Percentiles rank a stretch among this genome's conserved stretches.
Conservation (phyloP, 177 flowering plant species). For the Vitis hybrid region DNA sequence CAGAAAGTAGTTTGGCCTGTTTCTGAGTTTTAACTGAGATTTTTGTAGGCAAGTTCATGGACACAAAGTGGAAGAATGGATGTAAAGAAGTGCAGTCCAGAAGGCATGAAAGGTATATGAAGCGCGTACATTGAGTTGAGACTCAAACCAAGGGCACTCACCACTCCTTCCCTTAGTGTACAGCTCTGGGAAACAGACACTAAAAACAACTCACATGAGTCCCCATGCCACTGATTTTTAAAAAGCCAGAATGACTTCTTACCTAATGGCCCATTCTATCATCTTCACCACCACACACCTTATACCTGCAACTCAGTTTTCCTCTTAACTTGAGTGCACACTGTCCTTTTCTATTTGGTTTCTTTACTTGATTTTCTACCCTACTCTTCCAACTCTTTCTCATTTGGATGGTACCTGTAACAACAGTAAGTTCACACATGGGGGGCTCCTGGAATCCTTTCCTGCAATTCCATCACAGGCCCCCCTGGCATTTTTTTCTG, state of each 20-base stretch:
- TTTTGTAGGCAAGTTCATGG: no score
- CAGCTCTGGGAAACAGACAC: no score
- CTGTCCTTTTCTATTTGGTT: slow-evolving; percentile 11
- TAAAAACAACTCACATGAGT: slow-evolving; percentile 9
- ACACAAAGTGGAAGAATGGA: no score
- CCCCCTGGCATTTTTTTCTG: slow-evolving; percentile 9
- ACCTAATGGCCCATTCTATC: slow-evolving; percentile 2
- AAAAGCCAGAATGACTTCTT: not conserved
- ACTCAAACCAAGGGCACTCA: no score
- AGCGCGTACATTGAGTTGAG: no score
- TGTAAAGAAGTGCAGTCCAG: no score
- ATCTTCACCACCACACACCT: slow-evolving; percentile 9
- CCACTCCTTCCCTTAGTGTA: no score
- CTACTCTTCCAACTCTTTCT: not conserved
- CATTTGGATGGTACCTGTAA: not conserved
- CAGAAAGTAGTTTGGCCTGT: no score
- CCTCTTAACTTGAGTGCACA: slow-evolving; percentile 1
- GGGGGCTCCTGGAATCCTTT: slow-evolving; percentile 8
- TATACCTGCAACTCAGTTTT: slow-evolving; percentile 1
- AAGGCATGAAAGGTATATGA: no score
- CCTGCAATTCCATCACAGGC: slow-evolving; percentile 14
- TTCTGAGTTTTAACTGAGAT: no score
- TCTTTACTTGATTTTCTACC: not conserved
- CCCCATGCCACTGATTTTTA: slow-evolving; percentile 7
- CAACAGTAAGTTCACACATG: slow-evolving; percentile 15